Base-by-base conservation (phyloP, 805 yeast genomes). In the Candida pseudoglaebosa region DNA sequence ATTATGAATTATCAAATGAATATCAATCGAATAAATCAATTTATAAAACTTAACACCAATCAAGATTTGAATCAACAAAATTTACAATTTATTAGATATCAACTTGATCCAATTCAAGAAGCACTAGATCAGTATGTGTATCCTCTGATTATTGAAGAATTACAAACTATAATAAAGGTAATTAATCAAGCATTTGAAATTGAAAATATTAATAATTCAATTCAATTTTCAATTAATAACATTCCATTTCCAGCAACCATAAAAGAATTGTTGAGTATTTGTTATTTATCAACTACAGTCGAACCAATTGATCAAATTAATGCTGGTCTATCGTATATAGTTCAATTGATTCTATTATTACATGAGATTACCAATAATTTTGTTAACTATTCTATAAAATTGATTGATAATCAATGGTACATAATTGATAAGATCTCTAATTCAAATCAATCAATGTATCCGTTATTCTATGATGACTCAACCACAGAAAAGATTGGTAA, bases 191-290 rank as follows among this genome's bases (percentile, higher is more conserved):
- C 59, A 4, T 44, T 62, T 20, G 48, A 52, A 7, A 62, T 67
- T n/a, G 57, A 48, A 5, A 51, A 53, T 37, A 42, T 46, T 5
- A 46, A 48, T 24, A 41, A 48, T 17, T 34, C 60, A 2, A 46
- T 56, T n/a, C 50, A 47, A 7, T 58, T 62, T 37, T 47, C 49
- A 20, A 63, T 68, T 3, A 36, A 56, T 41, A 70, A 64, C 0
- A 43, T 65, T 5, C 66, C 62, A 34, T 62, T 67, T 37, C 73
- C 73, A 1, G 37, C 56, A 3, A 52, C 52, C 28, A 55, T 56
- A 16, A 50, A 50, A 20, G 65, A 63, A 21, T 36, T 67, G 10
- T 48, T 65, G 7, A 47, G 52, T 15, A 45, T 49, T 12, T 56
- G 70, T 38, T 63, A 65, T 45, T 52, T 59, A 28, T 34, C 37